Evolutionary conservation across 1,284 basidiomycete genomes (phyloP), one percentile per base, ranked within the genome.

Genomic region (Leccinum fallax): DNA sequence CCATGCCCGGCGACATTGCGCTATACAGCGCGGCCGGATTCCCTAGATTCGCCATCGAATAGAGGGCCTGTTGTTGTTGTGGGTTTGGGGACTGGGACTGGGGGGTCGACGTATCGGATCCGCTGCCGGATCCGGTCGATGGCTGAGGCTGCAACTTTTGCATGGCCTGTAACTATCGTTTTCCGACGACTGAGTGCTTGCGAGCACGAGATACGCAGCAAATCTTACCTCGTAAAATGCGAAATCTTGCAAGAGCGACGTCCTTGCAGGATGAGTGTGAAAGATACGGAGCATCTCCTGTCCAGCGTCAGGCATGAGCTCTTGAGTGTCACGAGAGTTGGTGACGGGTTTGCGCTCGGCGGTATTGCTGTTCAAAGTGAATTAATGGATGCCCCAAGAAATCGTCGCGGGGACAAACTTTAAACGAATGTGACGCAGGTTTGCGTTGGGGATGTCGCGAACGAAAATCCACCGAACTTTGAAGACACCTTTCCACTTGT

Each of bases 401-500:
- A 24, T 65, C 67, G 32, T 34, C 52, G 13, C 16, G 49, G 30
- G 36, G 11, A 76, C 83, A 49, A 69, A 94, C 94, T 90, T 88
- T 59, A 96, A 78, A 66, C 90, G 87, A 70, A 94, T 94, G 75
- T 94, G 93, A 57, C 92, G 84, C 57, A 95, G 77, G 62, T 87
- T 90, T 69, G 90, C 84, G 67, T 96, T 95, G 16, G 95, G 95
- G 56, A 97, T 94, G 72, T 97, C 95, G 61, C 94, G 89, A 59
- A 98, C 94, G 73, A 94, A 97, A 68, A 97, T 90, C 95, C 96
- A 98, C 62, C 89, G 85, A 58, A 97, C 93, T 78, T 94, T 94
- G 82, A 97, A 96, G 58, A 96, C 93, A 24, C 95, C 95, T 78
- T 98, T 97, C 95, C 95, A 98, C 76, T 98, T 98, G 78, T 97